These are phyloP conservation scores for Aspergillus sp. DNA, from an alignment of 2,329 filamentous ascomycete genomes.

Conservation along the genomic window DNA sequence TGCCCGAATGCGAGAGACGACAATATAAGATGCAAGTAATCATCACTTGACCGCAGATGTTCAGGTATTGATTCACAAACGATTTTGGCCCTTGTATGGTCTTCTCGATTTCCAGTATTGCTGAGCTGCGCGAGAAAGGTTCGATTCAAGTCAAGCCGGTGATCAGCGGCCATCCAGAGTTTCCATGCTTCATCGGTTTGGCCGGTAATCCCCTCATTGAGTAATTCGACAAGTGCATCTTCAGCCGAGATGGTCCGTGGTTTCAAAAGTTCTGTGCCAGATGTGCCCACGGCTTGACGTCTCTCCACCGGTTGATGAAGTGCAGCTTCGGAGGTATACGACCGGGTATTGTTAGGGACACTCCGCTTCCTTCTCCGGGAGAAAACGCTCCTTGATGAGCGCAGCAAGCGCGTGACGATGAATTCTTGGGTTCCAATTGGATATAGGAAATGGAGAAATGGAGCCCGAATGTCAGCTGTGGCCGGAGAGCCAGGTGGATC, in stretches of 20 bases:
- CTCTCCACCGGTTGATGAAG: slow-evolving; percentile 11
- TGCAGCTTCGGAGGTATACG: slow-evolving; percentile 32
- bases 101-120: slow-evolving; percentile 40
- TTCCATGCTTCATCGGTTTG: slow-evolving; percentile 49
- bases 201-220: slow-evolving; percentile 18
- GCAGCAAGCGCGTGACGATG: slow-evolving; percentile 29
- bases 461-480: slow-evolving; percentile 26
- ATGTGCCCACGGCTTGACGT: slow-evolving; percentile 7
- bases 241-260: slow-evolving; percentile 15
- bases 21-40: slow-evolving; percentile 52
- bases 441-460: slow-evolving; percentile 47
- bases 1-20: slow-evolving; percentile 48
- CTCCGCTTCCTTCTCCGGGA: slow-evolving; percentile 35
- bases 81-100: slow-evolving; percentile 49
- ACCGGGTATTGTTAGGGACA: slow-evolving; percentile 27
- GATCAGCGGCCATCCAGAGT: slow-evolving; percentile 40
- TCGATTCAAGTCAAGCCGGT: slow-evolving; percentile 31
- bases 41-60: slow-evolving; percentile 42
- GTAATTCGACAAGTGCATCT: slow-evolving; percentile 24
- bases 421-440: slow-evolving; percentile 36
- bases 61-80: slow-evolving; percentile 51
- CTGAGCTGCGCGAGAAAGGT: slow-evolving; percentile 45
- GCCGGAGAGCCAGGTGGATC: slow-evolving; percentile 19
- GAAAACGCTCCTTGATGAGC: slow-evolving; percentile 27
- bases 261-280: background rate